Evolutionary conservation across 176 grass and related monocot species (phyloP).

Genomic region (Zoysia pacifica): DNA sequence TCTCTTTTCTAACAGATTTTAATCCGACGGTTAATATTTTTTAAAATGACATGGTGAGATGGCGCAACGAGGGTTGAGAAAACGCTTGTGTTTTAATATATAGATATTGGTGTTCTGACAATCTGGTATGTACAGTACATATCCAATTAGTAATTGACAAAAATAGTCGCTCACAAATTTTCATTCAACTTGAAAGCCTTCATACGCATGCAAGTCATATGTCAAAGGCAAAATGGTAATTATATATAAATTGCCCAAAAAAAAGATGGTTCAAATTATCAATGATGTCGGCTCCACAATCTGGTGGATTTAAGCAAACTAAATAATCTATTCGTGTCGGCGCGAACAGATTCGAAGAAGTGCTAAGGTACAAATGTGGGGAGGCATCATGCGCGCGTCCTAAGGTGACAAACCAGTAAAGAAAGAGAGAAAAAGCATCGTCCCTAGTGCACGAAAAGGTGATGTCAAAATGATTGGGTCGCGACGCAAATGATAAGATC

Average conservation of each 20-base stretch:
- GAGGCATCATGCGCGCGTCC: slow-evolving; percentile 28
- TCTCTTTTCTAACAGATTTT: no score
- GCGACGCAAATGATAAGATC: slow-evolving; percentile 58
- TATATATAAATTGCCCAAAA: no score
- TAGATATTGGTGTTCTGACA: no score
- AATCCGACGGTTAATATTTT: no score
- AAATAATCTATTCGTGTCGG: slow-evolving; percentile 12
- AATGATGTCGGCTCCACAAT: not conserved
- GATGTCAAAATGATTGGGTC: slow-evolving; percentile 56
- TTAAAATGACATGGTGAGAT: no score
- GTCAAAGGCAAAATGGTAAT: no score
- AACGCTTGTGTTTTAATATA: no score
- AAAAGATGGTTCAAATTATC: not conserved
- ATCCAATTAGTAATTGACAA: not conserved
- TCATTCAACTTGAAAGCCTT: not conserved
- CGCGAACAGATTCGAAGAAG: not conserved
- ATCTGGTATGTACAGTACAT: not conserved
- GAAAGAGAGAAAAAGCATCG: slow-evolving; percentile 22
- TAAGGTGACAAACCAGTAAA: slow-evolving; percentile 53
- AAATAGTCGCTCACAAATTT: slow-evolving; percentile 1
- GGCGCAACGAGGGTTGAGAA: no score
- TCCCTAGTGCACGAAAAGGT: slow-evolving; percentile 45
- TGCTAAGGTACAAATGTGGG: not conserved
- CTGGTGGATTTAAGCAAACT: slow-evolving; percentile 8
- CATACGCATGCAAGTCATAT: no score